phyloP scores from a whole-genome alignment of 1,139 yeast species.

The Yamadazyma aaseri region DNA sequence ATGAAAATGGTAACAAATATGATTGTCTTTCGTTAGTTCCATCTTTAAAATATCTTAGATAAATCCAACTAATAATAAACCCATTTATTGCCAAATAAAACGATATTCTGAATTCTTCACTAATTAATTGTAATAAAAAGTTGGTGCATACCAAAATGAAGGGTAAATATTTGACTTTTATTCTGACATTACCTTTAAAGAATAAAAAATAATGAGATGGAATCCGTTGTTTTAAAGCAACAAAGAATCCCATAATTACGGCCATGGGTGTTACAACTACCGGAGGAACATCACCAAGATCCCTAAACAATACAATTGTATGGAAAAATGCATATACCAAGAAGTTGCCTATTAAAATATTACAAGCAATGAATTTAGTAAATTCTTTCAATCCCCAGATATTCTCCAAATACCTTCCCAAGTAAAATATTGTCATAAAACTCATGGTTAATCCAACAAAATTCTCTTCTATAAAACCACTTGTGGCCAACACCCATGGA shows the following conservation, averaged over 20 bases:
- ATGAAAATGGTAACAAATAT: constrained; percentile 36
- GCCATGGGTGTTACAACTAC: constrained; percentile 39
- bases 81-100: constrained; percentile 27
- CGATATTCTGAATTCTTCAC: constrained; percentile 30
- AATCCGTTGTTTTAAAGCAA: constrained; percentile 46
- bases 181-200: constrained; percentile 37
- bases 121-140: constrained; percentile 21
- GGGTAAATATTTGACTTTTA: constrained; percentile 41
- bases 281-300: constrained; percentile 37
- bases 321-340: constrained; percentile 34
- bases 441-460: constrained; percentile 28
- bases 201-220: constrained; percentile 43
- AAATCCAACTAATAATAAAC: constrained; percentile 40
- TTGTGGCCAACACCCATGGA: constrained; percentile 41
- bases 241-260: constrained; percentile 39
- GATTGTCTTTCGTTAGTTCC: constrained; percentile 46
- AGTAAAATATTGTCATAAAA: constrained; percentile 28
- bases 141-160: constrained; percentile 24
- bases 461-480: constrained; percentile 35
- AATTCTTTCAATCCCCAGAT: constrained; percentile 39
- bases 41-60: constrained; percentile 38
- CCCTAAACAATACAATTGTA: constrained; percentile 22
- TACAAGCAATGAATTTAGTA: constrained; percentile 25
- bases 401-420: constrained; percentile 38
- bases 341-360: constrained; percentile 31